Conservation (phyloP, 345 rosid species). For the Rhodamnia argentea region DNA sequence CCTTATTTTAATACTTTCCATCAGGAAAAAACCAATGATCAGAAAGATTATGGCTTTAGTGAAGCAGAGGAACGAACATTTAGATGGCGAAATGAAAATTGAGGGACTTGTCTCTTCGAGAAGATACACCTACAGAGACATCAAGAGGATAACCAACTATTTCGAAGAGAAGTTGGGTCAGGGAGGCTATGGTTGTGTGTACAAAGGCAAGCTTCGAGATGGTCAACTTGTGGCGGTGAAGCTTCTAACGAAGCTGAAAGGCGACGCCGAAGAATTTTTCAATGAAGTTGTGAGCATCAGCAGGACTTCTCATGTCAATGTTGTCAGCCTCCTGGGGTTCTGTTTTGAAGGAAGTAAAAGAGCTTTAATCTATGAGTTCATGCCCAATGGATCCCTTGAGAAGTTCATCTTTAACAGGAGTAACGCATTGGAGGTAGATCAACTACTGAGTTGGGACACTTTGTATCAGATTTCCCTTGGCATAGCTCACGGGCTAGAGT, state of each 20-base stretch:
- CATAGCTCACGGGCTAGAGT: slow-evolving; percentile 36
- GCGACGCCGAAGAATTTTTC: slow-evolving; percentile 32
- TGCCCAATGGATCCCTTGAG: slow-evolving; percentile 29
- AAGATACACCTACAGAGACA: slow-evolving; percentile 10
- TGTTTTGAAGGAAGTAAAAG: slow-evolving; percentile 14
- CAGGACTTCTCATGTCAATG: slow-evolving; percentile 40
- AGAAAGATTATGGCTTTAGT: background rate
- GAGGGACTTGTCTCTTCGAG: background rate
- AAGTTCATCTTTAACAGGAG: slow-evolving; percentile 4
- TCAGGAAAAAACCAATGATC: too few relatives aligned
- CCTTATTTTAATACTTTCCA: too few relatives aligned
- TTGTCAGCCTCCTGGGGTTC: slow-evolving; percentile 7
- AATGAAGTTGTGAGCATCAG: slow-evolving; percentile 38
- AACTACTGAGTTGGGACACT: slow-evolving; percentile 6
- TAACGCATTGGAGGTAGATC: background rate
- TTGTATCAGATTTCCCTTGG: slow-evolving; percentile 36
- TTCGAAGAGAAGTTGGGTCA: slow-evolving; percentile 18
- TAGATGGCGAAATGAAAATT: background rate
- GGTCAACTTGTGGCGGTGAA: slow-evolving; percentile 30
- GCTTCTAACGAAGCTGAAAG: slow-evolving; percentile 15
- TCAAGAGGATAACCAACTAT: slow-evolving; percentile 18
- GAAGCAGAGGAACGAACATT: background rate
- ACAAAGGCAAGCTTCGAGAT: slow-evolving; percentile 16
- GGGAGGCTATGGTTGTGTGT: slow-evolving; percentile 21
- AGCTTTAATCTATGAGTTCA: slow-evolving; percentile 25